A percentile compares a stretch with the other conserved stretches of the same genome.
phyloP scores from a whole-genome alignment of 257 asterid genomes.

The Penstemon davidsonii region DNA sequence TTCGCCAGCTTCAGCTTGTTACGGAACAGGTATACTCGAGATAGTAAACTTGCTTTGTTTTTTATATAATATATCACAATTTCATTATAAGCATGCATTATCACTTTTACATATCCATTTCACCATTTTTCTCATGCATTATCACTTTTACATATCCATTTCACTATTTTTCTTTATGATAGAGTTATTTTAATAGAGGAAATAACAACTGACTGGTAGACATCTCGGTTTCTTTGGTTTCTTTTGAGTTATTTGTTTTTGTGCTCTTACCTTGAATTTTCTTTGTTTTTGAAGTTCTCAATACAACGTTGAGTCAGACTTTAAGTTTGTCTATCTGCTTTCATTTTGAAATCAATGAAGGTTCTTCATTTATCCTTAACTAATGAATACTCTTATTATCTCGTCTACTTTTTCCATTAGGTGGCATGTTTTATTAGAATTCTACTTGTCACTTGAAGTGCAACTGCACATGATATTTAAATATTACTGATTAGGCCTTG shows the following conservation, averaged over 20 bases:
- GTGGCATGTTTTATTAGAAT: not conserved
- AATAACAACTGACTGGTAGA: no score
- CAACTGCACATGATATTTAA: not conserved
- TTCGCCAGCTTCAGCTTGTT: constrained; percentile 76
- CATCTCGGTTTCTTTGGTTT: no score
- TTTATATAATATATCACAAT: not conserved
- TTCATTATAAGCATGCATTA: no score
- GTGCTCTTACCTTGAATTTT: not conserved
- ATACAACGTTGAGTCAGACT: not conserved
- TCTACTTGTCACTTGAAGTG: not conserved
- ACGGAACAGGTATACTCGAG: constrained; percentile 63
- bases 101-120: constrained; percentile 6
- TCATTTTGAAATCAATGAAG: not conserved
- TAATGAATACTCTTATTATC: not conserved
- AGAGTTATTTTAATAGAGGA: not conserved
- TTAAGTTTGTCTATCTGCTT: constrained; percentile 17
- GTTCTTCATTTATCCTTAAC: not conserved
- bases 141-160: constrained; percentile 6
- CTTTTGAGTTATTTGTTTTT: no score
- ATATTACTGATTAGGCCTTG: not conserved
- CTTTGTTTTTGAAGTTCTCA: not conserved
- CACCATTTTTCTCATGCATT: no score
- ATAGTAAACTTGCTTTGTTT: constrained; percentile 1
- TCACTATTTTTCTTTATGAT: not conserved
- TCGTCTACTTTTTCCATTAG: not conserved